Conservation (phyloP, 169 alveolate species). For the Haemoproteus tartakovskyi region DNA sequence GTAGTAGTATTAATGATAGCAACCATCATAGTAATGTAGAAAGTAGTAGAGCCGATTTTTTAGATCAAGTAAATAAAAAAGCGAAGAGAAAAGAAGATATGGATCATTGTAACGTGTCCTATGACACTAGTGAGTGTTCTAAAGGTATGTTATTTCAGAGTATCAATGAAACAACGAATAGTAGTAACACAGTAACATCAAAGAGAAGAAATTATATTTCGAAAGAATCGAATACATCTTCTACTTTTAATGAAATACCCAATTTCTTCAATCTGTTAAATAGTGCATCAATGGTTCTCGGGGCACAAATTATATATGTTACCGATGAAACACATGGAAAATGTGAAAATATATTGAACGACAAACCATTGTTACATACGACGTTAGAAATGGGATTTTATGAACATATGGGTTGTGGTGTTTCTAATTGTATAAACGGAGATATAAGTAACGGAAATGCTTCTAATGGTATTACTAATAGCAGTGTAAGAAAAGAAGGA, state of each 20-base stretch:
- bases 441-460: background rate
- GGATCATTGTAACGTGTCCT: constrained; percentile 21
- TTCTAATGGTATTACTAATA: background rate
- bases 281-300: constrained; percentile 45
- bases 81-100: constrained; percentile 1
- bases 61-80: constrained; percentile 1
- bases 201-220: constrained; percentile 58
- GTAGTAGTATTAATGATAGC: background rate
- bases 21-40: background rate
- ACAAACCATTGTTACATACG: constrained; percentile 39
- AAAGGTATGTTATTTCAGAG: constrained; percentile 25
- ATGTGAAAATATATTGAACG: constrained; percentile 64
- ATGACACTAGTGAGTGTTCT: constrained; percentile 37
- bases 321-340: constrained; percentile 66
- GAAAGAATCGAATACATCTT: constrained; percentile 38
- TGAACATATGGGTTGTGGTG: constrained; percentile 8
- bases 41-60: too few relatives aligned
- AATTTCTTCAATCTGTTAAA: constrained; percentile 51
- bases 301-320: constrained; percentile 60
- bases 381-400: constrained; percentile 52
- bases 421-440: too few relatives aligned
- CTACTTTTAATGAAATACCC: constrained; percentile 46
- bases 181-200: constrained; percentile 57
- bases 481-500: background rate
- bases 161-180: constrained; percentile 53